Conservation (phyloP, 495 filamentous ascomycete species). For the Bombardia bombarda region DNA sequence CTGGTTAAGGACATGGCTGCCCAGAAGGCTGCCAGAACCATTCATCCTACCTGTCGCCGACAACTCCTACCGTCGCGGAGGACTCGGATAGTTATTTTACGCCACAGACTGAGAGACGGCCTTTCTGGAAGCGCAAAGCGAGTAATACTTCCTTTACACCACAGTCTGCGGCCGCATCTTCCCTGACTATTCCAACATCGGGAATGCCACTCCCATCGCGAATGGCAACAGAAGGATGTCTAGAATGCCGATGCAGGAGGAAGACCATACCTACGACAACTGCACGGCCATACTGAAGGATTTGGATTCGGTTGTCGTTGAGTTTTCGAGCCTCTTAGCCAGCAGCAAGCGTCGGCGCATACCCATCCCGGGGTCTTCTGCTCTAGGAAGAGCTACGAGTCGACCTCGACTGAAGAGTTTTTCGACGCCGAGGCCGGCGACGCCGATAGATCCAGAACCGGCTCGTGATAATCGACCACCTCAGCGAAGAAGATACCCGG, state of each 20-base stretch:
- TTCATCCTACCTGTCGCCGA: constrained; percentile 30
- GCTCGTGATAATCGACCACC: constrained; percentile 65
- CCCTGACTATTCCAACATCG: constrained; percentile 53
- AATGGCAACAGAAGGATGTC: constrained; percentile 27
- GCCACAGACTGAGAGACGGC: constrained; percentile 38
- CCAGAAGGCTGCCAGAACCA: constrained; percentile 36
- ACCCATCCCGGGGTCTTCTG: constrained; percentile 38
- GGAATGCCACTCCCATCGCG: constrained; percentile 23
- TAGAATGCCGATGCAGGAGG: constrained; percentile 32
- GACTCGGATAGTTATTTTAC: constrained; percentile 38
- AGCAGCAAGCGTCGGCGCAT: constrained; percentile 72
- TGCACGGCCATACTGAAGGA: constrained; percentile 73
- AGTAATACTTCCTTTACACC: constrained; percentile 38
- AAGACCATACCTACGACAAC: constrained; percentile 62
- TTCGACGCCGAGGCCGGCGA: constrained; percentile 82
- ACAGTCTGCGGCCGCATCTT: constrained; percentile 42
- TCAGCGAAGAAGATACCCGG: constrained; percentile 49
- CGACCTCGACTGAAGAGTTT: constrained; percentile 73
- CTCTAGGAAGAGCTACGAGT: constrained; percentile 70
- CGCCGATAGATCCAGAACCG: constrained; percentile 44
- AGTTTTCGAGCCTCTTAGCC: constrained; percentile 68
- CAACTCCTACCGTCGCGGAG: constrained; percentile 31
- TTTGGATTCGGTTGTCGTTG: constrained; percentile 69
- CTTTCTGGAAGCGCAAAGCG: constrained; percentile 90
- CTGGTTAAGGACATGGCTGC: constrained; percentile 76